Conservation (phyloP, 441 rosid genomes). For the Euphorbia celastroides region DNA sequence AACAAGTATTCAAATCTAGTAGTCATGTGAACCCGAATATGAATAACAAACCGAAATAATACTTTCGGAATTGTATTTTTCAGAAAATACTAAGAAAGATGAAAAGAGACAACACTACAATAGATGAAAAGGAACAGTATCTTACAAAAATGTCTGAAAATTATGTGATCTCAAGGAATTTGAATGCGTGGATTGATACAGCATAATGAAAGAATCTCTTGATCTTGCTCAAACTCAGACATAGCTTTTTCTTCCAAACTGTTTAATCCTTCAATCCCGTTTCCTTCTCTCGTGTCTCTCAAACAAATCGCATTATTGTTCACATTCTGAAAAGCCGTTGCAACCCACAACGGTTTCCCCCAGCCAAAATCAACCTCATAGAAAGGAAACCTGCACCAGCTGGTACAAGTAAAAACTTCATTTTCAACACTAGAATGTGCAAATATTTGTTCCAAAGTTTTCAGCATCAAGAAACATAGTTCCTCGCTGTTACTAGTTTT, state of each 20-base stretch:
- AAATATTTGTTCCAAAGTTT: not conserved
- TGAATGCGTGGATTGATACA: not conserved
- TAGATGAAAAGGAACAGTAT: too few relatives aligned
- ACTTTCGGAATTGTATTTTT: too few relatives aligned
- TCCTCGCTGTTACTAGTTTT: not conserved
- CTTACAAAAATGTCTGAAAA: too few relatives aligned
- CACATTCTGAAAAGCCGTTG: not conserved
- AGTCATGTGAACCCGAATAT: too few relatives aligned
- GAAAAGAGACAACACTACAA: too few relatives aligned
- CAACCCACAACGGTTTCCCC: slow-evolving; percentile 26
- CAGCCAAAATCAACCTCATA: slow-evolving; percentile 24
- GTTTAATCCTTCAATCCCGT: not conserved
- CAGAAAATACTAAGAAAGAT: too few relatives aligned
- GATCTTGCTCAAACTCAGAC: not conserved
- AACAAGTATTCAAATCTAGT: too few relatives aligned
- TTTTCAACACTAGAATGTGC: slow-evolving; percentile 5
- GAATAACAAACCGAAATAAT: too few relatives aligned
- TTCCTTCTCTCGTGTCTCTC: not conserved
- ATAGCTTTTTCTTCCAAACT: not conserved
- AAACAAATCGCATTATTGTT: not conserved
- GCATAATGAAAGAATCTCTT: not conserved
- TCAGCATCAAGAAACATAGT: not conserved
- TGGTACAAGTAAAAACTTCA: slow-evolving; percentile 5
- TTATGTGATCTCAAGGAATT: not conserved
- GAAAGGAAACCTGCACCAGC: slow-evolving; percentile 18